Conservation (phyloP, 176 grass and related monocot genomes). For the Tuctoria greenei region DNA sequence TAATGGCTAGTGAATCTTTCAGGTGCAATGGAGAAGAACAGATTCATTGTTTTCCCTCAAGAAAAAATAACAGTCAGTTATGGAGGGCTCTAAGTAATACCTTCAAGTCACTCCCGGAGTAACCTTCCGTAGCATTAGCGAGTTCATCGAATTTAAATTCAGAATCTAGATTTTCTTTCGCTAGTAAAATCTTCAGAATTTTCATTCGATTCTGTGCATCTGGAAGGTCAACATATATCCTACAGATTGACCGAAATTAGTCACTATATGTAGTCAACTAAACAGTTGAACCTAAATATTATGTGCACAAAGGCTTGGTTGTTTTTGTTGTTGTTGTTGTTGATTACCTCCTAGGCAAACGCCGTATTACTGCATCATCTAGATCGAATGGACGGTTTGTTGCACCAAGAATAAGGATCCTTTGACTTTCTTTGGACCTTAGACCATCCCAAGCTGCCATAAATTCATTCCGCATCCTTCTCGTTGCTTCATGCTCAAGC, state of each 20-base stretch:
- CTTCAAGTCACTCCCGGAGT: conserved; percentile 96
- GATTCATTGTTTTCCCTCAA: background rate
- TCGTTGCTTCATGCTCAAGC: conserved; percentile 81
- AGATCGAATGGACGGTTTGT: conserved; percentile 94
- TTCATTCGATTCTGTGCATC: conserved; percentile 81
- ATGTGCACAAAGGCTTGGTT: background rate
- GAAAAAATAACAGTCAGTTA: background rate
- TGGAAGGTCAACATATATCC: conserved; percentile 89
- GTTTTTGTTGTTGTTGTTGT: no score
- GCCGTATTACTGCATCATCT: conserved; percentile 93
- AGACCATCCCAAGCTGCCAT: conserved; percentile 99
- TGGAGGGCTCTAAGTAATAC: conserved; percentile 33
- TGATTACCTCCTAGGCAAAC: conserved; percentile 91
- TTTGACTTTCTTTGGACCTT: conserved; percentile 85
- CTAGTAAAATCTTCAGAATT: conserved; percentile 83
- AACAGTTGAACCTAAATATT: background rate
- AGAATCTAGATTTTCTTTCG: conserved; percentile 76
- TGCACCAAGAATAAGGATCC: conserved; percentile 88
- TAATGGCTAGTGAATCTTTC: background rate
- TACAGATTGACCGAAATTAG: conserved; percentile 32
- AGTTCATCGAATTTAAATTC: conserved; percentile 66
- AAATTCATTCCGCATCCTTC: conserved; percentile 94
- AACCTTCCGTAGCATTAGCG: conserved; percentile 81
- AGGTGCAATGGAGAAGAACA: background rate
- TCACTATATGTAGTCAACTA: background rate